Base-by-base conservation (phyloP, 306 rosid genomes). In the Sophora flavescens region DNA sequence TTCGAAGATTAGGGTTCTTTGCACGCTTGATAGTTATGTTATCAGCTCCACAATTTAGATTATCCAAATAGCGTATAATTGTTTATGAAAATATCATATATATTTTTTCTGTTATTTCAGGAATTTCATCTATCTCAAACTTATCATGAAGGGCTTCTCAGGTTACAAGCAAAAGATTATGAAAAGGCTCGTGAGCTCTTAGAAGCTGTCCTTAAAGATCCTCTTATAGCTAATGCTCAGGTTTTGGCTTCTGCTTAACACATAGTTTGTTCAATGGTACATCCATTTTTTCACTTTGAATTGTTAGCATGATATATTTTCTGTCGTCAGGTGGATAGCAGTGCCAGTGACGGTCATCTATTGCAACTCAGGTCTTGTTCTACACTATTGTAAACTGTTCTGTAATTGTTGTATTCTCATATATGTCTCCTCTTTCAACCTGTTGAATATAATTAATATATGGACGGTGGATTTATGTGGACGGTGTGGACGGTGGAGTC, bases 71-170 rank as follows among this genome's bases (percentile, higher is more conserved):
- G 7, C 14, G 0, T 39, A 6, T 14, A 51, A 35, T 62, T 69
- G 14, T 62, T 76, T 54, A 33, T 68, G 50, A 32, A 57, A 22
- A 16, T 59, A 0, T n/a, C n/a, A n/a, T n/a, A 44, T 58, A 0
- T 30, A 16, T 15, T 42, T 68, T 39, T n/a, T 8, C 14, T 59
- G 16, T 77, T 36, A 35, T 77, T 36, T 83, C 92, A 95, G 98
- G 98, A 95, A 86, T 95, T 92, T 83, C 96, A 89, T 87, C 88
- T 95, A 35, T 88, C 98, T 64, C 96, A 95, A 82, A 90, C 93
- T 68, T 95, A 95, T 79, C 98, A 92, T 75, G 97, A 92, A 36
- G 98, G 98, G 30, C 96, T 95, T 67, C 91, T 85, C 58, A 92
- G 88, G 82, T 83, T 95, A 74, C 93, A 95, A 87, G 84, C 87